Conservation (phyloP, 768 basidiomycete species). For the Lactarius vividus region DNA sequence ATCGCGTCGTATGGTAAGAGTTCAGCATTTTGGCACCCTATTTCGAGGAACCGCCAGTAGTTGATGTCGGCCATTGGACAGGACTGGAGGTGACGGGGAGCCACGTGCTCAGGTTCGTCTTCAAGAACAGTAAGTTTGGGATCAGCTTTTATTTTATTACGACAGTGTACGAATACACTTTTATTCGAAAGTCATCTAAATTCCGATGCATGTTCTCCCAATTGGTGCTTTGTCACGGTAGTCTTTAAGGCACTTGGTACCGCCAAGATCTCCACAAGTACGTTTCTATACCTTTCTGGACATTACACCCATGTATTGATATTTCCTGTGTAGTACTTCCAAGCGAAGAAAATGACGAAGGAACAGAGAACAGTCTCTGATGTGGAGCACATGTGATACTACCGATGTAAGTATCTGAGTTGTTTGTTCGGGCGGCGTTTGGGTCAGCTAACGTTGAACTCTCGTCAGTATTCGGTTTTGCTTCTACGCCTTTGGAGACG, state of each 20-base stretch:
- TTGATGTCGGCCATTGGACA: slow-evolving; percentile 36
- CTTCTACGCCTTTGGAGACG: slow-evolving; percentile 75
- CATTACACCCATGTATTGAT: background rate
- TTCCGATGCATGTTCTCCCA: slow-evolving; percentile 61
- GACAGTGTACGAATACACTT: background rate
- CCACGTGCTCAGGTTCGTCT: slow-evolving; percentile 41
- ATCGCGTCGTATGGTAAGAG: slow-evolving; percentile 78
- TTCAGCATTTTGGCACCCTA: slow-evolving; percentile 80
- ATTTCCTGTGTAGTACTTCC: slow-evolving; percentile 61
- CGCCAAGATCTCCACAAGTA: slow-evolving; percentile 65
- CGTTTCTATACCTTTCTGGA: slow-evolving; percentile 39
- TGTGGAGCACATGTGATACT: slow-evolving; percentile 89
- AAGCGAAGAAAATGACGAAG: slow-evolving; percentile 81
- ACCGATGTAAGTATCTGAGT: slow-evolving; percentile 50
- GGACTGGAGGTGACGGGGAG: slow-evolving; percentile 38
- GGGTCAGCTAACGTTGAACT: background rate
- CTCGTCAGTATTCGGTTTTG: slow-evolving; percentile 74
- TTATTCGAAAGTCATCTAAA: slow-evolving; percentile 51
- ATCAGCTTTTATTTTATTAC: background rate
- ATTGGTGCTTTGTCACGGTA: slow-evolving; percentile 62
- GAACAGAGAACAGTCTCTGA: slow-evolving; percentile 71
- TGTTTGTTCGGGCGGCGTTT: background rate
- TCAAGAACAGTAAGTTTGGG: slow-evolving; percentile 45
- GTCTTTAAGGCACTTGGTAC: slow-evolving; percentile 67
- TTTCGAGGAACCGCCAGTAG: slow-evolving; percentile 58